These are phyloP conservation scores for Exophiala bonariae DNA, from an alignment of 2,329 filamentous ascomycete species.

Conservation along the genomic window DNA sequence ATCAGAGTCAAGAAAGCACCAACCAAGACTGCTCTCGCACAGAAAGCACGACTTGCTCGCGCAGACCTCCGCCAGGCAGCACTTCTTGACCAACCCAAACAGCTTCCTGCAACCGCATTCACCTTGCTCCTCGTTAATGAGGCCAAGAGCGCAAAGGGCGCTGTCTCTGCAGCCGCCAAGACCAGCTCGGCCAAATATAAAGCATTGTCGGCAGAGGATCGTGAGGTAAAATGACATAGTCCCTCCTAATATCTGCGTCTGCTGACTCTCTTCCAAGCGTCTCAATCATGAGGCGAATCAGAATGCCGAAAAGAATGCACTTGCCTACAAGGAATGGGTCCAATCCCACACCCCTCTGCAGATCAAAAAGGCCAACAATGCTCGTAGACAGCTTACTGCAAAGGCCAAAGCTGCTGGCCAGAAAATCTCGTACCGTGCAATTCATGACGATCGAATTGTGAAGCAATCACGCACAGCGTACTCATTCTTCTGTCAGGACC, in stretches of 20 bases:
- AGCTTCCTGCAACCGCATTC: constrained; percentile 30
- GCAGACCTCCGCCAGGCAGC: constrained; percentile 13
- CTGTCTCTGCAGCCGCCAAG: neutral
- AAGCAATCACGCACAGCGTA: constrained; percentile 45
- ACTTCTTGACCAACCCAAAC: constrained; percentile 34
- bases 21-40: constrained; percentile 24
- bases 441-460: constrained; percentile 57
- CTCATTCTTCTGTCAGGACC: constrained; percentile 46
- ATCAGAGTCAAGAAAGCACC: constrained; percentile 30
- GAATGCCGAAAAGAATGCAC: constrained; percentile 44
- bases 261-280: constrained; percentile 41
- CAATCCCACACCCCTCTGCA: constrained; percentile 54
- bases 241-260: neutral
- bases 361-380: constrained; percentile 61
- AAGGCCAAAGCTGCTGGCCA: constrained; percentile 17
- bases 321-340: constrained; percentile 56
- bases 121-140: constrained; percentile 29
- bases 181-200: constrained; percentile 31
- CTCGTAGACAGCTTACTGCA: constrained; percentile 42
- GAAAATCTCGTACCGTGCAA: constrained; percentile 23
- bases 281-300: constrained; percentile 53
- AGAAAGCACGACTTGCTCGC: constrained; percentile 28
- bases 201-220: constrained; percentile 33
- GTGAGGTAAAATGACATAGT: constrained; percentile 38
- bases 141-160: constrained; percentile 17